Conservation (phyloP, 345 rosid species). For the Corchorus olitorius region DNA sequence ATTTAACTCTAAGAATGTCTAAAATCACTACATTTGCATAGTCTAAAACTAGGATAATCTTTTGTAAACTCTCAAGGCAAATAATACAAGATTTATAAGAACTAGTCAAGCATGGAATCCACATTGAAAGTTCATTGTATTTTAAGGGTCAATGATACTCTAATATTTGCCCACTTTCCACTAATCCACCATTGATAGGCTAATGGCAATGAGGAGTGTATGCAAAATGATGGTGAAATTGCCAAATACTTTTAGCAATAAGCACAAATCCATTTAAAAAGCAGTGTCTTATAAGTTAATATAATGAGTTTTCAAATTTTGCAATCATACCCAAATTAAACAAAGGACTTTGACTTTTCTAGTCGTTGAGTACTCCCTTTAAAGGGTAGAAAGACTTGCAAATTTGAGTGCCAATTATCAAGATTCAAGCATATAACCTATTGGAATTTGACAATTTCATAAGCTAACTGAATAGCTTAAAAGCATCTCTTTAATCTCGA, state of each 20-base stretch:
- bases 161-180: constrained; percentile 1
- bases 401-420: background rate
- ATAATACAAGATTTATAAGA: background rate
- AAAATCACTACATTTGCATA: no score
- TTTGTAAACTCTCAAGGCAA: background rate
- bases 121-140: background rate
- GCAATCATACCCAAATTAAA: background rate
- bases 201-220: background rate
- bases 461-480: background rate
- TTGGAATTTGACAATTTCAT: background rate
- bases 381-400: background rate
- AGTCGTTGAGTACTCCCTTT: background rate
- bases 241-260: background rate
- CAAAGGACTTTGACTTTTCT: background rate
- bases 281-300: background rate
- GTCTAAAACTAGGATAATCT: no score
- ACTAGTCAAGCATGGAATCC: no score
- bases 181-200: background rate
- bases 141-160: background rate
- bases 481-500: no score
- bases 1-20: no score
- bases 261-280: background rate
- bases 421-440: background rate
- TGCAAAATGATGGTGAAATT: background rate
- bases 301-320: background rate